Evolutionary conservation across 2,329 filamentous ascomycete genomes (phyloP).

Genomic region (Xylaria sp.): DNA sequence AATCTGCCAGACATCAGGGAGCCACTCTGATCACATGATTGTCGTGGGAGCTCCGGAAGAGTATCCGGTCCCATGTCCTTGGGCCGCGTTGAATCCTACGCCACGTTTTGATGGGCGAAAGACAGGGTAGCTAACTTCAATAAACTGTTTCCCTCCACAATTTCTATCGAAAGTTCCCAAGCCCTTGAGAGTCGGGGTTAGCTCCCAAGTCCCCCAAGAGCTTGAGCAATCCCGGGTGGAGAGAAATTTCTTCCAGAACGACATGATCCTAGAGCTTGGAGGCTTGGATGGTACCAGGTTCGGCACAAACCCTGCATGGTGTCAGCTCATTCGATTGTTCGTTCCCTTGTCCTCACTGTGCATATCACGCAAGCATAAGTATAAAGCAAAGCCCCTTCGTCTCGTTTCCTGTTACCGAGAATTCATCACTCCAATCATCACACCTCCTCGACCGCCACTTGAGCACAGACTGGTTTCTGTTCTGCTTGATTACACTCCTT

Average conservation of each 20-base stretch:
- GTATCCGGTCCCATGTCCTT: conserved; percentile 35
- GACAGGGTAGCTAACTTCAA: conserved; percentile 32
- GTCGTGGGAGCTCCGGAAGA: conserved; percentile 19
- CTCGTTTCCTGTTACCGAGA: conserved; percentile 17
- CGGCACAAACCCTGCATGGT: conserved; percentile 33
- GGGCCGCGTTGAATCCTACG: conserved; percentile 33
- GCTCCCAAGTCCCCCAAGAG: conserved; percentile 29
- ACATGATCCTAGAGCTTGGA: conserved; percentile 16
- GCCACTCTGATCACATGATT: conserved; percentile 34
- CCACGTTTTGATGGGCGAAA: conserved; percentile 28
- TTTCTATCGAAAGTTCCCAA: conserved; percentile 37
- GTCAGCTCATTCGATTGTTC: conserved; percentile 30
- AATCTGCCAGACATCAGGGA: conserved; percentile 21
- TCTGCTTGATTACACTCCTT: conserved; percentile 28
- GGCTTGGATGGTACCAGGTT: conserved; percentile 29
- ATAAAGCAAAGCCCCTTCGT: conserved; percentile 36
- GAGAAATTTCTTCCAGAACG: conserved; percentile 37
- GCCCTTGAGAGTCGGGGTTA: conserved; percentile 36
- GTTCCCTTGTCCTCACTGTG: conserved; percentile 30
- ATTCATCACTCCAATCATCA: conserved; percentile 22
- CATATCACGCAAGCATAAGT: conserved; percentile 26
- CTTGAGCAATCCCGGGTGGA: conserved; percentile 31
- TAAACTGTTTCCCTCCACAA: conserved; percentile 34
- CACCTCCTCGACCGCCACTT: conserved; percentile 18
- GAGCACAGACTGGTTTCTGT: conserved; percentile 34